Evolutionary conservation across 257 asterid species (phyloP).

Genomic region (Handroanthus guayacan): DNA sequence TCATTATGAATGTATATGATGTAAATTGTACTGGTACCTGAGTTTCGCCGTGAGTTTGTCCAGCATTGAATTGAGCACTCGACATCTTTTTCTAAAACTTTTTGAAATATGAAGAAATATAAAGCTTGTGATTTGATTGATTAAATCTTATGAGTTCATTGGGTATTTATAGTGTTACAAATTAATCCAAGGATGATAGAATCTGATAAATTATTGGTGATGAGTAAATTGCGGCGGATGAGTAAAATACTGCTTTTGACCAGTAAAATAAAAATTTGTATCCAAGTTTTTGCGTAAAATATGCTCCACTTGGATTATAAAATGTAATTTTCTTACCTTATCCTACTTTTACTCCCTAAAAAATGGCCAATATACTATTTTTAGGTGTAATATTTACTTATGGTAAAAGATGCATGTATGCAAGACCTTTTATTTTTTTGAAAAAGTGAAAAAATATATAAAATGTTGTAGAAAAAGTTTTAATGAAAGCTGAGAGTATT

Average conservation of each 20-base stretch:
- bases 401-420: no score
- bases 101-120: background rate
- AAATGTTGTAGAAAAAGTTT: no score
- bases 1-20: background rate
- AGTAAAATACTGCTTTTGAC: slow-evolving; percentile 46
- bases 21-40: slow-evolving; percentile 36
- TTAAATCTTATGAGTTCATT: background rate
- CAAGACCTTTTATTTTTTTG: no score
- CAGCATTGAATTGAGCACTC: slow-evolving; percentile 56
- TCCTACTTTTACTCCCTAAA: background rate
- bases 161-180: slow-evolving; percentile 41
- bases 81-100: slow-evolving; percentile 50
- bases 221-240: slow-evolving; percentile 39
- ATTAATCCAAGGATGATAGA: background rate
- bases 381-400: background rate
- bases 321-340: background rate
- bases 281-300: slow-evolving; percentile 23
- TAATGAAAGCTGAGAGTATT: no score
- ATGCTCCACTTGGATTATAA: background rate
- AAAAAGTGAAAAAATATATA: no score
- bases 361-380: background rate
- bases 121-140: background rate
- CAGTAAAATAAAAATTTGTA: slow-evolving; percentile 13
- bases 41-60: slow-evolving; percentile 46
- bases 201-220: slow-evolving; percentile 29